Percentiles rank a stretch among this genome's conserved stretches.
Conservation (phyloP, 352 stramenopile species). For the Thraustochytrium striatum region DNA sequence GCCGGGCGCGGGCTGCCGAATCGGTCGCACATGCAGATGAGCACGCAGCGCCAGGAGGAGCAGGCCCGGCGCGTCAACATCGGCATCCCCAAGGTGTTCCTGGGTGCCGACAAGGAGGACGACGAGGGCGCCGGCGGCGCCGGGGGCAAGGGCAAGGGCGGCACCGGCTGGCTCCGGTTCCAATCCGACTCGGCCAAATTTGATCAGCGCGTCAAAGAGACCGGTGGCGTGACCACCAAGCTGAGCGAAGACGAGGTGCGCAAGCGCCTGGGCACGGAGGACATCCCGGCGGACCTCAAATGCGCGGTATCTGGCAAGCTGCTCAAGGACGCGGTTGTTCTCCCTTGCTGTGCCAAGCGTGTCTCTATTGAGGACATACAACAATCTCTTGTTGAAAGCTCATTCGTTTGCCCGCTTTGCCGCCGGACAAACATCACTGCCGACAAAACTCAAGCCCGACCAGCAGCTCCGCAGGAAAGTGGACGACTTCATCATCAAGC, state of each 20-base stretch:
- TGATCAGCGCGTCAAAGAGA: slow-evolving; percentile 30
- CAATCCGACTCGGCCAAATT: slow-evolving; percentile 18
- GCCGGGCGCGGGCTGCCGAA: background rate
- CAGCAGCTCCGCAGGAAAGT: slow-evolving; percentile 14
- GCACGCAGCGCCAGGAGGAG: background rate
- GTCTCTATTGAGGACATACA: slow-evolving; percentile 13
- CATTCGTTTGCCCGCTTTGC: slow-evolving; percentile 41
- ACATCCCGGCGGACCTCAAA: slow-evolving; percentile 11
- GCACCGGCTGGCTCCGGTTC: slow-evolving; percentile 1
- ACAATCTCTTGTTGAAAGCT: slow-evolving; percentile 29
- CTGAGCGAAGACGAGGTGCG: slow-evolving; percentile 36
- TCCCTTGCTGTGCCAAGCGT: slow-evolving; percentile 18
- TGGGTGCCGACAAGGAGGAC: background rate
- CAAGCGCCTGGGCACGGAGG: slow-evolving; percentile 21
- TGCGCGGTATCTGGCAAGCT: slow-evolving; percentile 18
- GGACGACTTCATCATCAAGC: slow-evolving; percentile 13
- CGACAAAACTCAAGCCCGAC: slow-evolving; percentile 1
- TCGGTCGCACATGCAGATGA: no score
- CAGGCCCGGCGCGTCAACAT: background rate
- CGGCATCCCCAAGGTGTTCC: background rate
- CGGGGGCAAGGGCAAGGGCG: background rate
- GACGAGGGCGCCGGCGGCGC: background rate
- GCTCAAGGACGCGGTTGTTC: slow-evolving; percentile 4
- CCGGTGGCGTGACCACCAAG: slow-evolving; percentile 7
- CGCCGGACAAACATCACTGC: background rate